These are phyloP conservation scores for Aspergillus saccharolyticus DNA, from an alignment of 495 filamentous ascomycete genomes.

Conservation along the genomic window DNA sequence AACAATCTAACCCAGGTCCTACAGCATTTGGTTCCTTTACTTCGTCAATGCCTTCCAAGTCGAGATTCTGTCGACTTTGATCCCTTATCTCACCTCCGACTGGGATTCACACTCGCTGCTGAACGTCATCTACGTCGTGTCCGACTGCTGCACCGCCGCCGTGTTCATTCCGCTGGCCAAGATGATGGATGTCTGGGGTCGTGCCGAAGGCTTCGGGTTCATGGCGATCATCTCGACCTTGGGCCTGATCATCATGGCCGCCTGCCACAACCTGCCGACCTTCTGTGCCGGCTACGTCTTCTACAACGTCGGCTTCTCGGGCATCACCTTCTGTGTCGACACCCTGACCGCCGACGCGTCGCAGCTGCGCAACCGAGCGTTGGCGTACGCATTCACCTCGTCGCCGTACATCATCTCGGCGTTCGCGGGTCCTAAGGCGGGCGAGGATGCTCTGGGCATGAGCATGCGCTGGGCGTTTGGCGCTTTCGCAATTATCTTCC, in stretches of 20 bases:
- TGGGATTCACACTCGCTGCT: constrained; percentile 56
- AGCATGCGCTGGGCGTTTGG: constrained; percentile 61
- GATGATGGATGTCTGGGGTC: constrained; percentile 62
- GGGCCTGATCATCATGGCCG: constrained; percentile 47
- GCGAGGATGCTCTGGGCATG: constrained; percentile 43
- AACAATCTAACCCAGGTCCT: not conserved
- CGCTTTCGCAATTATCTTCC: constrained; percentile 54
- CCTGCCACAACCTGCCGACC: constrained; percentile 41
- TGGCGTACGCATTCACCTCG: constrained; percentile 53
- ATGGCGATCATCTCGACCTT: constrained; percentile 35
- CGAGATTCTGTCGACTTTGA: constrained; percentile 25
- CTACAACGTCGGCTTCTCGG: constrained; percentile 51
- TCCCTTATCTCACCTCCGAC: constrained; percentile 39
- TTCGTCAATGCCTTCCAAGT: constrained; percentile 44
- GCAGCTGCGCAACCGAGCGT: constrained; percentile 50
- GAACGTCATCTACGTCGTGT: constrained; percentile 52
- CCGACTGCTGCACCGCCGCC: constrained; percentile 36
- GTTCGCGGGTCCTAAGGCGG: constrained; percentile 16
- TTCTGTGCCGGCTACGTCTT: constrained; percentile 52
- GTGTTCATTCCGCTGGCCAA: constrained; percentile 57
- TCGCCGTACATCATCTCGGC: constrained; percentile 42
- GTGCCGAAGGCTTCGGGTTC: constrained; percentile 50
- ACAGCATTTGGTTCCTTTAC: constrained; percentile 45
- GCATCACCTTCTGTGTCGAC: constrained; percentile 49
- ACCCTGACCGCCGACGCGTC: constrained; percentile 63